Evolutionary conservation across 1,284 basidiomycete species (phyloP).

Genomic region (Cystobasidium slooffiae): DNA sequence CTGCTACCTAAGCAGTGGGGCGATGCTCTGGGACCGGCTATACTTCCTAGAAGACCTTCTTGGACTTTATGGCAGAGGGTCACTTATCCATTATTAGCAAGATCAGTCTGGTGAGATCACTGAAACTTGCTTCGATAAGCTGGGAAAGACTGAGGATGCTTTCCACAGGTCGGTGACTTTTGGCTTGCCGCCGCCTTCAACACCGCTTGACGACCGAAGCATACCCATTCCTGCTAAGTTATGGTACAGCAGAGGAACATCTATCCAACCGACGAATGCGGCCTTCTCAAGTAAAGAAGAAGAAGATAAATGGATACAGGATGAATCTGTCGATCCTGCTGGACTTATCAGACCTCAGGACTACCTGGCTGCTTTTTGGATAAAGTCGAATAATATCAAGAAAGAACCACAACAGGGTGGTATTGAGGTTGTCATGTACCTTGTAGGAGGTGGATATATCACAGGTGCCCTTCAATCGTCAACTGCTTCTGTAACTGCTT

Average conservation of each 20-base stretch:
- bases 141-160: neutral
- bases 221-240: constrained; percentile 10
- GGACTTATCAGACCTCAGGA: constrained; percentile 26
- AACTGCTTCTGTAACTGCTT: neutral
- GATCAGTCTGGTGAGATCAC: constrained; percentile 48
- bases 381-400: constrained; percentile 39
- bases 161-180: constrained; percentile 29
- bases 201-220: neutral
- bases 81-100: constrained; percentile 47
- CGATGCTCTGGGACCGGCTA: neutral
- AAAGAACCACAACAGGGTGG: neutral
- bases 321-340: constrained; percentile 43
- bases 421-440: constrained; percentile 48
- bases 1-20: neutral
- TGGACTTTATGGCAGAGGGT: constrained; percentile 48
- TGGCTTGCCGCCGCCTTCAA: constrained; percentile 28
- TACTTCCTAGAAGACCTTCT: constrained; percentile 15
- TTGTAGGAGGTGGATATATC: constrained; percentile 50
- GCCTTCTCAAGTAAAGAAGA: constrained; percentile 17
- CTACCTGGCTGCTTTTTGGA: constrained; percentile 50
- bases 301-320: constrained; percentile 42
- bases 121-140: too few species aligned
- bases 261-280: constrained; percentile 22
- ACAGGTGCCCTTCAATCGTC: constrained; percentile 10
- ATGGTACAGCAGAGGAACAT: constrained; percentile 33